Conservation (phyloP, 2,329 filamentous ascomycete genomes). For the Cladophialophora psammophila region DNA sequence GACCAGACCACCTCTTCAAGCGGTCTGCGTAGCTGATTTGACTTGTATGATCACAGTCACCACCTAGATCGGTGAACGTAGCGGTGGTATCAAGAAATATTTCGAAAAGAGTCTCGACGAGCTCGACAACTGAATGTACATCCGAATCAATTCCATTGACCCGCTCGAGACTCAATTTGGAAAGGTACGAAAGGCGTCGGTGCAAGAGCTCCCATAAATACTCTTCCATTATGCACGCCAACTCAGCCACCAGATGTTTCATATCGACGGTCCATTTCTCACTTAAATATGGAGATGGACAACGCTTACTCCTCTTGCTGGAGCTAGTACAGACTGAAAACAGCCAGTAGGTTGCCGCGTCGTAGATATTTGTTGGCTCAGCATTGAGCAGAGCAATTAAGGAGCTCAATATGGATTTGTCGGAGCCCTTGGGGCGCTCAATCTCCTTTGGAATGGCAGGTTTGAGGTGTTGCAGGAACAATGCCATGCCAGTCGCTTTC, state of each 20-base stretch:
- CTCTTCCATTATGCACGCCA: slow-evolving; percentile 63
- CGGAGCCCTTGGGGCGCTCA: slow-evolving; percentile 50
- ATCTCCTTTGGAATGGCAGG: slow-evolving; percentile 51
- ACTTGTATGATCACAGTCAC: slow-evolving; percentile 61
- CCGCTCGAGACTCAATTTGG: neutral
- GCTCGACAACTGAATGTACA: slow-evolving; percentile 30
- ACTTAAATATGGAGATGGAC: slow-evolving; percentile 59
- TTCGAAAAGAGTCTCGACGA: slow-evolving; percentile 68
- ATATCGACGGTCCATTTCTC: slow-evolving; percentile 63
- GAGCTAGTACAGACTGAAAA: slow-evolving; percentile 51
- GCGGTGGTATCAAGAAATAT: slow-evolving; percentile 72
- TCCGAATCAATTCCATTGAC: neutral
- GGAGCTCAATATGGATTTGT: slow-evolving; percentile 46
- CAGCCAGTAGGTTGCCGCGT: slow-evolving; percentile 64
- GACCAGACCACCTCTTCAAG: slow-evolving; percentile 65
- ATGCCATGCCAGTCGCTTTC: slow-evolving; percentile 57
- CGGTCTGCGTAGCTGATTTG: slow-evolving; percentile 64
- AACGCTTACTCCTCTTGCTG: neutral
- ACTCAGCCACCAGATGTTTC: slow-evolving; percentile 62
- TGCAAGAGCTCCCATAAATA: slow-evolving; percentile 55
- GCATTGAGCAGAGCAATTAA: slow-evolving; percentile 58
- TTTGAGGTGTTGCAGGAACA: slow-evolving; percentile 65
- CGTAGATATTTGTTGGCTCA: slow-evolving; percentile 56
- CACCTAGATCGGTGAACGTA: slow-evolving; percentile 67
- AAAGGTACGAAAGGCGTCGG: slow-evolving; percentile 42